Conservation (phyloP, 768 basidiomycete species). For the Xerocomellus chrysenteron region DNA sequence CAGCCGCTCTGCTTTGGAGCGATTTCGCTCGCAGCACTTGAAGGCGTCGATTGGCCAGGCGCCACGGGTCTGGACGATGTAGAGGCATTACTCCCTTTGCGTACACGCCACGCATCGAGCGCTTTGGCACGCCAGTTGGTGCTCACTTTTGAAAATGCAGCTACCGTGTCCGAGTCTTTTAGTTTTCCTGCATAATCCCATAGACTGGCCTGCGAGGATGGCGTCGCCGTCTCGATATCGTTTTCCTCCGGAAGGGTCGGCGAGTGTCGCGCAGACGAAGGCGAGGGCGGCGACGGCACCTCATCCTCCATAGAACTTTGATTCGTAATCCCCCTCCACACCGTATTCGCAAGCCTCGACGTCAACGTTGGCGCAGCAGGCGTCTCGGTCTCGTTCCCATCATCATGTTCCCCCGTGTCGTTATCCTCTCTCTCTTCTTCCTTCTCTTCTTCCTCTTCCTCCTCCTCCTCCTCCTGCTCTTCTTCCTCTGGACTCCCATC, state of each 20-base stretch:
- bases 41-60: conserved; percentile 11
- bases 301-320: conserved; percentile 70
- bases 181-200: conserved; percentile 76
- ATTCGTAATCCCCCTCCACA: conserved; percentile 78
- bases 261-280: conserved; percentile 31
- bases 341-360: conserved; percentile 56
- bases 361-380: conserved; percentile 40
- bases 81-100: conserved; percentile 14
- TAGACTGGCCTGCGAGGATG: conserved; percentile 40
- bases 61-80: not conserved
- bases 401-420: conserved; percentile 31
- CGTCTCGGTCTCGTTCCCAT: conserved; percentile 48
- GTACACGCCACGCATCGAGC: conserved; percentile 31
- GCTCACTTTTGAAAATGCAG: conserved; percentile 68
- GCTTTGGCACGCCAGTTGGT: conserved; percentile 75
- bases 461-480: conserved; percentile 38
- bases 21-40: conserved; percentile 25
- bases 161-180: conserved; percentile 70
- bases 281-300: conserved; percentile 40
- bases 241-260: conserved; percentile 22
- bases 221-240: conserved; percentile 13
- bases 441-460: conserved; percentile 31
- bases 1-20: conserved; percentile 13
- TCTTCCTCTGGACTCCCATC: conserved; percentile 31
- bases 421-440: conserved; percentile 14